These are phyloP conservation scores for Hypoxylon sp. DNA, from an alignment of 2,329 filamentous ascomycete species.

Conservation along the genomic window DNA sequence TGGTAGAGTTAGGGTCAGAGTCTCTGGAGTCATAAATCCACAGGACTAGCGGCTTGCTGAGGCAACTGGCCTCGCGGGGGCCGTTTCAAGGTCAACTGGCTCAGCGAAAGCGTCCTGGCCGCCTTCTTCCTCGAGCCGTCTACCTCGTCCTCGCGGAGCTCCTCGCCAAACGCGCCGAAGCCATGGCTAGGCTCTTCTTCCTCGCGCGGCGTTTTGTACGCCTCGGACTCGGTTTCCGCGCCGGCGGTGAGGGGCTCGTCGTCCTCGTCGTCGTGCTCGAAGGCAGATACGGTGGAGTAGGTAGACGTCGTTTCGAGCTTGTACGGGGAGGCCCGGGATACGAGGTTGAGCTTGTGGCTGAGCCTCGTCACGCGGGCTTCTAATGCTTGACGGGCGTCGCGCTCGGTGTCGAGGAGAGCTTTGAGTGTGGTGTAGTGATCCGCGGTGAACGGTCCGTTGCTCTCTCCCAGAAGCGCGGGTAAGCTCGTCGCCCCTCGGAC, in stretches of 20 bases:
- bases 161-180: slow-evolving; percentile 55
- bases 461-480: slow-evolving; percentile 51
- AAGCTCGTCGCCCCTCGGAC: slow-evolving; percentile 58
- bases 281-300: slow-evolving; percentile 50
- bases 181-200: slow-evolving; percentile 52
- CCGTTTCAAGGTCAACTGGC: slow-evolving; percentile 63
- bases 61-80: slow-evolving; percentile 42
- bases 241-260: slow-evolving; percentile 44
- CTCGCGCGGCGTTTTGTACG: slow-evolving; percentile 62
- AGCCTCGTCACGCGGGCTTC: slow-evolving; percentile 65
- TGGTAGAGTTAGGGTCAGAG: too few species aligned
- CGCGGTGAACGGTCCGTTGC: slow-evolving; percentile 46
- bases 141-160: slow-evolving; percentile 51
- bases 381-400: slow-evolving; percentile 62
- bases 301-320: slow-evolving; percentile 48
- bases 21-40: slow-evolving; percentile 48
- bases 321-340: slow-evolving; percentile 53
- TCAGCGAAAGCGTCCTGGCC: slow-evolving; percentile 70
- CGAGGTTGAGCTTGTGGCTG: slow-evolving; percentile 57
- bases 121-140: slow-evolving; percentile 58
- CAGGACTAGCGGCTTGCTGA: slow-evolving; percentile 32
- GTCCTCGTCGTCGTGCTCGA: slow-evolving; percentile 55
- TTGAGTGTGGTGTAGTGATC: slow-evolving; percentile 62
- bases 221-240: slow-evolving; percentile 52
- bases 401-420: slow-evolving; percentile 65